Evolutionary conservation across 73 alveolate species (phyloP), one percentile per base, ranked within the genome.

Genomic region (Blepharisma stoltei): DNA sequence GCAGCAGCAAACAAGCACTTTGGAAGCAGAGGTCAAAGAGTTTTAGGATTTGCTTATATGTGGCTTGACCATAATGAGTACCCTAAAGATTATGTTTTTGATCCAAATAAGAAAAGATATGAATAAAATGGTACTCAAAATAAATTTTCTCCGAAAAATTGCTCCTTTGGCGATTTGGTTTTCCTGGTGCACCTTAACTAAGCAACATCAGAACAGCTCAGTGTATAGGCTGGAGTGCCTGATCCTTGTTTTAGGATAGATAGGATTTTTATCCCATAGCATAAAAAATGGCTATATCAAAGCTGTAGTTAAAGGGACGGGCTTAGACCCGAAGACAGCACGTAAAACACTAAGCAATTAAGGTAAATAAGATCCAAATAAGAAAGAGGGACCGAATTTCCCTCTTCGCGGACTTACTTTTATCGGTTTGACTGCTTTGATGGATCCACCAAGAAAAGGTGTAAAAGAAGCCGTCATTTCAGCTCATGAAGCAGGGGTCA

Each of bases 361-460:
- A n/a, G n/a, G n/a, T n/a, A n/a, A n/a, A n/a, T n/a, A n/a, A n/a
- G 54, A 84, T 69, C 77, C 80, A 9, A 70, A 65, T 65, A 77
- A 81, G 7, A 89, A 78, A 6, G 91, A 83, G 32, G 82, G 86
- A 46, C 83, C 80, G 9, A 88, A 82, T 70, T 90, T 87, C 78
- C 90, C 91, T 11, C 77, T 89, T 83, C 77, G 65, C 25, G 84
- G 77, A 7, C 70, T 92, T 43, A 86, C 95, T 21, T 92, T 94
- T 66, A 88, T 90, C 8, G 98, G 98, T 6, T 80, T 96, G 48
- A 87, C 92, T 23, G 89, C 98, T 7, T 81, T 96, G 70, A 93
- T 88, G 82, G 99, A 96, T 82, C 98, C 98, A 6, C 99, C 99
- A 6, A 92, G 95, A 86, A 87, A 67, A 7, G 86, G 95, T n/a